Percentiles rank a stretch among this genome's conserved stretches.
Conservation (phyloP, 495 filamentous ascomycete species). For the Aspergillus conjunctus region DNA sequence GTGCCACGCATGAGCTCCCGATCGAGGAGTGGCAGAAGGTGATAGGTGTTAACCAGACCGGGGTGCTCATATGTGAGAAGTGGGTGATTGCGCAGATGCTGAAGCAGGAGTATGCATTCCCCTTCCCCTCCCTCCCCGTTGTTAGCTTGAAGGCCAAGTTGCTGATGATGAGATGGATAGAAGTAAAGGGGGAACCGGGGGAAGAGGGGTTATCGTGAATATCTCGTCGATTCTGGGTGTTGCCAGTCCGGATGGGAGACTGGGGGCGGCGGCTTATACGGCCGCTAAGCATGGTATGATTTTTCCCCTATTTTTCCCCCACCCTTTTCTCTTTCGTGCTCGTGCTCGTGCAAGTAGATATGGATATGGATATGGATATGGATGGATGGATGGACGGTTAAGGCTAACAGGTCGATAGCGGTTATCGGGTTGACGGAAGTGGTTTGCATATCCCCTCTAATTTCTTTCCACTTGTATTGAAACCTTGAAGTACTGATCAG, state of each 20-base stretch:
- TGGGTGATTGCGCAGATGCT: conserved; percentile 53
- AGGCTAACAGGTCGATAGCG: conserved; percentile 18
- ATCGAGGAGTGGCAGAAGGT: conserved; percentile 45
- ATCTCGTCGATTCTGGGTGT: conserved; percentile 35
- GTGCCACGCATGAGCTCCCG: conserved; percentile 34
- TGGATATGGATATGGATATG: no score
- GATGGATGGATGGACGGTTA: no score
- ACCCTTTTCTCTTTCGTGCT: background rate
- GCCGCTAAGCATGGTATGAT: conserved; percentile 46
- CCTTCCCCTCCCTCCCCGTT: background rate
- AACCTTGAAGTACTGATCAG: conserved; percentile 14
- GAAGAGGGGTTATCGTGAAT: conserved; percentile 37
- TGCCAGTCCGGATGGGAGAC: conserved; percentile 19
- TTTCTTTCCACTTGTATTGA: background rate
- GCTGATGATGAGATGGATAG: conserved; percentile 2
- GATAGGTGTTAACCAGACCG: conserved; percentile 48
- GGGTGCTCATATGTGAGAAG: conserved; percentile 50
- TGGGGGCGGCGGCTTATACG: conserved; percentile 38
- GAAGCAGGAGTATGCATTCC: conserved; percentile 40
- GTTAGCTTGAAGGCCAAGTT: background rate
- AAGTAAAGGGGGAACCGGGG: conserved; percentile 21
- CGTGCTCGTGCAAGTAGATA: no score
- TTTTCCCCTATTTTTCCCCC: background rate
- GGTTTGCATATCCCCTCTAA: conserved; percentile 7
- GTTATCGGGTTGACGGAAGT: conserved; percentile 47